A percentile compares a stretch with the other conserved stretches of the same genome.
Conservation (phyloP, 495 filamentous ascomycete species). For the Parathielavia appendiculata region DNA sequence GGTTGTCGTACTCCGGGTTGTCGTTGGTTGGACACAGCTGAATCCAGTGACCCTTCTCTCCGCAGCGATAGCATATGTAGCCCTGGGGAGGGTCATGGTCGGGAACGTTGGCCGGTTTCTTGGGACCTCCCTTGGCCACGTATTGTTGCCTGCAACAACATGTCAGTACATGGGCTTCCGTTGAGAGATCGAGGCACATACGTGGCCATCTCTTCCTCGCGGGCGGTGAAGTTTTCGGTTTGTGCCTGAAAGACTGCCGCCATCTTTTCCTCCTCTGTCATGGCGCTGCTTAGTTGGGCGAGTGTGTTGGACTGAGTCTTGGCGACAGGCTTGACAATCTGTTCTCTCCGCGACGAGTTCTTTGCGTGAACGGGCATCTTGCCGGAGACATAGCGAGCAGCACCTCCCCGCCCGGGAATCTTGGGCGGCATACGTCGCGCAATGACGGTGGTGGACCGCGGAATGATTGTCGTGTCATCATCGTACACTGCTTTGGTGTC, state of each 20-base stretch:
- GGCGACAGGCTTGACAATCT: constrained; percentile 46
- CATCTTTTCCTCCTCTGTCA: constrained; percentile 87
- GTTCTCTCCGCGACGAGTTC: constrained; percentile 66
- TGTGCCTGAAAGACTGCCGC: constrained; percentile 81
- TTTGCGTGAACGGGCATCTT: constrained; percentile 92
- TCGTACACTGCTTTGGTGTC: constrained; percentile 67
- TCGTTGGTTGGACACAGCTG: constrained; percentile 95
- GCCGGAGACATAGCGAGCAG: constrained; percentile 92
- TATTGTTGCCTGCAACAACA: constrained; percentile 44
- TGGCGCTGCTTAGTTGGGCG: constrained; percentile 59
- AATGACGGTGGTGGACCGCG: constrained; percentile 87
- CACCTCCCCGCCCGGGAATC: constrained; percentile 75
- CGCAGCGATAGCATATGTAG: constrained; percentile 96
- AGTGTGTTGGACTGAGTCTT: constrained; percentile 54
- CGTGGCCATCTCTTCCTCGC: constrained; percentile 90
- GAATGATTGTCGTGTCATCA: constrained; percentile 93
- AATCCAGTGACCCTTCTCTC: constrained; percentile 98
- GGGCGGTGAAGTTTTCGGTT: constrained; percentile 78
- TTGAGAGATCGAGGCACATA: constrained; percentile 47
- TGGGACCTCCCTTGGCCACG: constrained; percentile 46
- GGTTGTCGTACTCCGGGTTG: constrained; percentile 89
- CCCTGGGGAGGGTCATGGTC: constrained; percentile 86
- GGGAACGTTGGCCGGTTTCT: constrained; percentile 70
- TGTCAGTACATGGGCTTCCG: constrained; percentile 33
- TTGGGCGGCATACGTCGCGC: constrained; percentile 79